These are phyloP conservation scores for Vitis rupestris DNA, from an alignment of 164 flowering plant species.

Conservation along the genomic window DNA sequence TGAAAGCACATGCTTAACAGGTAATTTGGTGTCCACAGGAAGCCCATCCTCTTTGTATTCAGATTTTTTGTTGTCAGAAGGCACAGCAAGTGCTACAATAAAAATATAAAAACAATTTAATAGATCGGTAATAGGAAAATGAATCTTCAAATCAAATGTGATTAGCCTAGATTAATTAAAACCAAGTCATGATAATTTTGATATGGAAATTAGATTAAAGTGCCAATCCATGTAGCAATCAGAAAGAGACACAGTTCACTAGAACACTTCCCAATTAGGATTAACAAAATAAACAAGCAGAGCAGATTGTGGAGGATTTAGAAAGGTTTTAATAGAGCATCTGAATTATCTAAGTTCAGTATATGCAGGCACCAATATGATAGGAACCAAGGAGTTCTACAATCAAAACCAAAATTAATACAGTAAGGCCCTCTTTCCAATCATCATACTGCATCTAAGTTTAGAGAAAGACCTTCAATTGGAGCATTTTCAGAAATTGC, in stretches of 20 bases:
- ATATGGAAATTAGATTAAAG: not conserved
- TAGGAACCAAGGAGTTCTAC: too few species aligned
- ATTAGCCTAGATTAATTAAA: not conserved
- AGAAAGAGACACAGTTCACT: not conserved
- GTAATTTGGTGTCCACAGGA: conserved; percentile 55
- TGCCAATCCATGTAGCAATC: not conserved
- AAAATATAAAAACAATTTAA: not conserved
- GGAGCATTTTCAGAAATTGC: conserved; percentile 77
- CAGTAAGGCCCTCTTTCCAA: not conserved
- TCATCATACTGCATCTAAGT: not conserved
- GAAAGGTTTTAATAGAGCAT: not conserved
- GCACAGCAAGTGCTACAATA: conserved; percentile 42
- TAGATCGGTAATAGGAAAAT: not conserved
- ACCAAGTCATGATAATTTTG: not conserved
- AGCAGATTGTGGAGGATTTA: not conserved
- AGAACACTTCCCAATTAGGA: not conserved
- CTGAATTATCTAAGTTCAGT: not conserved
- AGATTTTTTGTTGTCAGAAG: conserved; percentile 44
- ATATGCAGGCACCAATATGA: not conserved
- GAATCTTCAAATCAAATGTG: not conserved
- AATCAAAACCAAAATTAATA: too few species aligned
- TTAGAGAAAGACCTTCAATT: conserved; percentile 44
- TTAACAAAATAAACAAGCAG: not conserved
- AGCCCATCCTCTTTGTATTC: conserved; percentile 57
- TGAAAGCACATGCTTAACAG: conserved; percentile 70